Base-by-base conservation (phyloP, 495 filamentous ascomycete species). In the Neurospora sp. region DNA sequence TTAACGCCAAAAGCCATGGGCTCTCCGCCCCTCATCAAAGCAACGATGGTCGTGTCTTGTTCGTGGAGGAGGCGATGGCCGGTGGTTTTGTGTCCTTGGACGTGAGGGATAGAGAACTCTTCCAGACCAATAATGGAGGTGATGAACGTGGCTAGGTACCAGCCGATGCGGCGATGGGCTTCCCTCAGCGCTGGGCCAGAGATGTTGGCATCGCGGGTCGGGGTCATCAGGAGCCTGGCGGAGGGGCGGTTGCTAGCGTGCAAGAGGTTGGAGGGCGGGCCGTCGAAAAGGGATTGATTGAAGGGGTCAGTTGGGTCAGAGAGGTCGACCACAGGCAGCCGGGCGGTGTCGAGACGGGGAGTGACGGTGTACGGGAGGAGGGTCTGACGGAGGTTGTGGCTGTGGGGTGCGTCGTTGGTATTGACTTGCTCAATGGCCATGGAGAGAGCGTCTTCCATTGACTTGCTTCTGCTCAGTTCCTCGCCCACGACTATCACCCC, bases 1-100 rank as follows among this genome's bases (percentile, higher is more conserved):
- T 77, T 89, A 72, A 92, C 83, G 7, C 90, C 89, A 7, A 84
- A 80, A n/a, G 90, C 90, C 87, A 92, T 89, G 14, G 89, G 82
- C 77, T 90, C 89, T 37, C 90, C 89, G 22, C 87, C 90, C 39
- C 90, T 87, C 90, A 92, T 90, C 35, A 92, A 78, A 0, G 88
- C 79, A 14, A 92, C 83, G 59, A 92, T 90, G 17, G 83, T 73
- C 4, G 88, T 91, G 22, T 79, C 73, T 9, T 79, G 8, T 78
- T 92, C 88, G 48, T 85, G 42, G 0, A 71, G 44, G 8, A 91
- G 83, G 10, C 84, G 84, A 76, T 89, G 82, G n/a, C 90, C 89
- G 1, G 38, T 73, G 3, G 81, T 86, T 8, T 48, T 17, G 61
- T 85, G 72, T 37, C 85, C 87, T 71, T 89, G 86, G 1, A 90